Conservation (phyloP, 2,329 filamentous ascomycete species). For the Talaromyces sp. region DNA sequence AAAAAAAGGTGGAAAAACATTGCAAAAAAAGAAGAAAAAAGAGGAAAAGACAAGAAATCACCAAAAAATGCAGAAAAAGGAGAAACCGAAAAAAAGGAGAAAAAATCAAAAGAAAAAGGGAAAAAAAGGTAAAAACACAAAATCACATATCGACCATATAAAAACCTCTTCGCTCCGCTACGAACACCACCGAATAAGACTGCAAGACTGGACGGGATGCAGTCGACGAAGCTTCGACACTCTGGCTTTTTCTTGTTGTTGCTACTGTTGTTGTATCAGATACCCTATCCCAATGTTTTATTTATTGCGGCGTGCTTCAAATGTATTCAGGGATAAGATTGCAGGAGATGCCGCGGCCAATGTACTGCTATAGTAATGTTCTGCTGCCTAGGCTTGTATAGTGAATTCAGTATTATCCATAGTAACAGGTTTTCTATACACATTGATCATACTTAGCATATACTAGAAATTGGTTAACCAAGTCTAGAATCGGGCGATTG, state of each 20-base stretch:
- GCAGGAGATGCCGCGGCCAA: neutral
- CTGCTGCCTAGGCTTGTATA: neutral
- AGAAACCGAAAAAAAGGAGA: neutral
- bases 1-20: neutral
- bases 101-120: neutral
- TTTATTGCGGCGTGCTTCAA: neutral
- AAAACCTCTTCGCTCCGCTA: neutral
- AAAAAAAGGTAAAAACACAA: neutral
- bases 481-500: slow-evolving; percentile 6
- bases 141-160: neutral
- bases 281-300: slow-evolving; percentile 3
- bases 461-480: too few relatives aligned
- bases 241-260: neutral
- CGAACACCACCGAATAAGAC: neutral
- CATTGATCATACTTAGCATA: too few relatives aligned
- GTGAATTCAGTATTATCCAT: neutral
- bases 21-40: neutral
- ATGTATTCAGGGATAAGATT: too few relatives aligned
- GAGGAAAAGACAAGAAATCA: neutral
- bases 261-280: slow-evolving; percentile 2
- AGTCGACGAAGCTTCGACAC: neutral
- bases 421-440: too few relatives aligned
- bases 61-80: neutral
- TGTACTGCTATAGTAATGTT: neutral
- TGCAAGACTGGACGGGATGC: neutral